A percentile compares a stretch with the other conserved stretches of the same genome.
Conservation (phyloP, 169 alveolate genomes). For the Miamiensis avidus region DNA sequence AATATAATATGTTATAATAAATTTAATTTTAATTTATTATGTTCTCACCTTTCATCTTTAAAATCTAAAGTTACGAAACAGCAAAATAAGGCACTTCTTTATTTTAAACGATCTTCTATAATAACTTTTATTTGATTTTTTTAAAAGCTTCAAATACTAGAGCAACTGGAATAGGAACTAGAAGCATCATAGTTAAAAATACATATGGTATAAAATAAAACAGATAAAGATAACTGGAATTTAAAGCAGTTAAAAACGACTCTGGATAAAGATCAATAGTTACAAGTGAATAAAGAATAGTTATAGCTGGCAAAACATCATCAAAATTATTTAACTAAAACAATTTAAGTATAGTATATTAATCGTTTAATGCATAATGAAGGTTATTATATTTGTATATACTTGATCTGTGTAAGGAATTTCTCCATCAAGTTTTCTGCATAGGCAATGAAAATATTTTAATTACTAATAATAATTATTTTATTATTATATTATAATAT, state of each 20-base stretch:
- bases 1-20: too few species aligned
- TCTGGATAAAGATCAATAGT: constrained; percentile 7
- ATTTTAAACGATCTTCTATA: neutral
- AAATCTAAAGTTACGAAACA: constrained; percentile 7
- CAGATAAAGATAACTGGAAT: neutral
- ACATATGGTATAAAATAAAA: neutral
- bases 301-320: neutral
- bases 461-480: too few species aligned
- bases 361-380: too few species aligned
- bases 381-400: too few species aligned
- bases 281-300: neutral
- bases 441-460: too few species aligned
- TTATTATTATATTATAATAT: too few species aligned
- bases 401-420: neutral
- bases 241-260: neutral
- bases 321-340: neutral
- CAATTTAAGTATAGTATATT: too few species aligned
- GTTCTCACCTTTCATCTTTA: neutral
- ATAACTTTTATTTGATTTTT: neutral
- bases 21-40: neutral
- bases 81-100: neutral
- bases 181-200: neutral
- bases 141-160: constrained; percentile 7
- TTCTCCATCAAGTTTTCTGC: constrained; percentile 9
- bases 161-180: constrained; percentile 4